Evolutionary conservation across 192 early-diverging fungal species (phyloP).

Genomic region (Coemansia sp.): DNA sequence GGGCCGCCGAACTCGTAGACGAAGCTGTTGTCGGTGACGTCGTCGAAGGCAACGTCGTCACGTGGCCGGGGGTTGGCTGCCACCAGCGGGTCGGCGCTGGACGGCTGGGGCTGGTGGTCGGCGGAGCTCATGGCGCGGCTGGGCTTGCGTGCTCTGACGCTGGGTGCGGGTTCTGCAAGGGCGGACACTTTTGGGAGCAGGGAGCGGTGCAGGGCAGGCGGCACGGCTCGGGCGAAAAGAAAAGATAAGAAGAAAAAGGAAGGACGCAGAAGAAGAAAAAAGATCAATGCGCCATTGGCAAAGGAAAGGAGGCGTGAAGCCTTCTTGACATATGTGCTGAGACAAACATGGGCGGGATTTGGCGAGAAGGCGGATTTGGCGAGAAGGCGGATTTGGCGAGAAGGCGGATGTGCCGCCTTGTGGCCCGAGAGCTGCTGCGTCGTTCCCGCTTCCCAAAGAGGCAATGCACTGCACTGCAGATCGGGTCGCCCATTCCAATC

Average conservation of each 20-base stretch:
- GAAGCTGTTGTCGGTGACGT: constrained; percentile 64
- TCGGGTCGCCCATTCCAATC: background rate
- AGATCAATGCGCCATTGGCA: too few relatives aligned
- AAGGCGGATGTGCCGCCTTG: background rate
- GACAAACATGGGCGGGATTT: too few relatives aligned
- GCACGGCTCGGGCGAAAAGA: too few relatives aligned
- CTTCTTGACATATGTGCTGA: too few relatives aligned
- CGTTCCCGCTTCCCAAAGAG: background rate
- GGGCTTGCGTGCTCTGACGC: background rate
- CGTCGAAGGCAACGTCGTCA: constrained; percentile 56
- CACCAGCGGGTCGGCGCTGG: constrained; percentile 3
- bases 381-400: too few relatives aligned
- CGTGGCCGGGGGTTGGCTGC: constrained; percentile 30
- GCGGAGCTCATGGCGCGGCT: background rate
- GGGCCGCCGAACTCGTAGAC: constrained; percentile 77
- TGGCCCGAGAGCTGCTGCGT: background rate
- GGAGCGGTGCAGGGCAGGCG: too few relatives aligned
- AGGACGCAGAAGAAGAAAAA: too few relatives aligned
- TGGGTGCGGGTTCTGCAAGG: background rate
- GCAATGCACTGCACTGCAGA: background rate
- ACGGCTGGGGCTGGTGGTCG: background rate
- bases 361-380: too few relatives aligned
- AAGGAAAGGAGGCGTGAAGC: too few relatives aligned
- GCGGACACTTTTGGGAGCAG: background rate
- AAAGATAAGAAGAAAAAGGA: too few relatives aligned